These are phyloP conservation scores for Skeletonema grethae DNA, from an alignment of 108 stramenopile genomes.

Conservation along the genomic window DNA sequence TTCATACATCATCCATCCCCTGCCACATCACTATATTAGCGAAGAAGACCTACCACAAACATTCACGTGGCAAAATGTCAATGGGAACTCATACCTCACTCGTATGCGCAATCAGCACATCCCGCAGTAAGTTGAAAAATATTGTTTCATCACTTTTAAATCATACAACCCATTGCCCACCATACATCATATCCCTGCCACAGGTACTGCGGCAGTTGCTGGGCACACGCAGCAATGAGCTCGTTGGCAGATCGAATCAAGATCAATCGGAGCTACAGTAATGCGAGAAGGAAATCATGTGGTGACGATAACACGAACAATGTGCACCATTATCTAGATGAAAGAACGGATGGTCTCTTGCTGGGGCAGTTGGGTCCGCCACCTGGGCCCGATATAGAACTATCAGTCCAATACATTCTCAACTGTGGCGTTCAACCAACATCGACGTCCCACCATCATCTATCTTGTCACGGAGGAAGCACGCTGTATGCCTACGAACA, in stretches of 20 bases:
- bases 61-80: constrained; percentile 80
- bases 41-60: constrained; percentile 65
- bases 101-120: constrained; percentile 77
- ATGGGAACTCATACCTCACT: constrained; percentile 63
- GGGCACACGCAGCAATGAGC: constrained; percentile 81
- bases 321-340: background rate
- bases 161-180: too few species aligned
- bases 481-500: constrained; percentile 68
- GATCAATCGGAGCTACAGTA: constrained; percentile 55
- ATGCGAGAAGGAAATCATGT: constrained; percentile 6
- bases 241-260: constrained; percentile 81
- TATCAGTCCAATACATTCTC: constrained; percentile 53
- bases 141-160: too few species aligned
- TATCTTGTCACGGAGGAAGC: constrained; percentile 75
- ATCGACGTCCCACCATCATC: background rate
- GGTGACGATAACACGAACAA: background rate
- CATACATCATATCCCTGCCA: too few species aligned
- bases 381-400: constrained; percentile 41
- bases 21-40: constrained; percentile 75
- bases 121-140: too few species aligned
- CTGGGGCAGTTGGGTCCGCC: constrained; percentile 38
- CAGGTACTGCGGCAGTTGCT: constrained; percentile 65
- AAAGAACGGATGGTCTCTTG: background rate
- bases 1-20: constrained; percentile 36
- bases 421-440: constrained; percentile 43